Evolutionary conservation across 768 basidiomycete species (phyloP), one percentile per base, ranked within the genome.

Genomic region (Russula olivacea): DNA sequence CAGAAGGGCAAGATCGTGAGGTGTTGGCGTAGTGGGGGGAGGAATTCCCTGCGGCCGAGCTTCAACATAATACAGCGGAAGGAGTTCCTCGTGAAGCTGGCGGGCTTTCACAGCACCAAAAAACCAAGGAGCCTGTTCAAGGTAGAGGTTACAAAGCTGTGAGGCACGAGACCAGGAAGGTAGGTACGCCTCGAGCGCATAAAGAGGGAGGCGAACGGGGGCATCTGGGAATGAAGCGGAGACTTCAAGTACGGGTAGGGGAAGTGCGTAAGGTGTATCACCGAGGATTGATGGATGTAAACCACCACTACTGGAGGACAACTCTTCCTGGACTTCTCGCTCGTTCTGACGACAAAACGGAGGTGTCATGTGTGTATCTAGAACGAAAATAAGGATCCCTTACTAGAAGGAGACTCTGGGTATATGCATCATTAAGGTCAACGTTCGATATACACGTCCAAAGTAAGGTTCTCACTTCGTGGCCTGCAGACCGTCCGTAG

Each of bases 61-160:
- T 66, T 81, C 84, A n/a, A 72, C 72, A 63, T 86, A 88, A 83
- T 84, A 87, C 48, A 81, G 67, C 17, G 86, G 86, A n/a, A 88
- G 74, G 19, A 83, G 73, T 63, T 87, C 85, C 60, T 87, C 83
- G n/a, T 81, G 72, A 10, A 88, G 72, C 64, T 91, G 88, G 17
- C 75, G 76, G 49, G 78, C 76, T 3, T 84, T 84, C 41, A 90
- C 82, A 2, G 87, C 84, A 23, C 87, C 85, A 61, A 88, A 89
- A 70, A 89, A 88, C 89, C 89, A 91, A 0, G 86, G 85, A 3
- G 88, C 86, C 69, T 87, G 84, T n/a, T 85, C 84, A 45, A 89
- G 79, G 71, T 90, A 91, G 14, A 88, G 76, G n/a, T 83, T 80
- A 67, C 79, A 80, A 38, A 91, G 77, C 36, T 82, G 79, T 50